Conservation (phyloP, 108 stramenopile species). For the Nannochloropsis gaditana region DNA sequence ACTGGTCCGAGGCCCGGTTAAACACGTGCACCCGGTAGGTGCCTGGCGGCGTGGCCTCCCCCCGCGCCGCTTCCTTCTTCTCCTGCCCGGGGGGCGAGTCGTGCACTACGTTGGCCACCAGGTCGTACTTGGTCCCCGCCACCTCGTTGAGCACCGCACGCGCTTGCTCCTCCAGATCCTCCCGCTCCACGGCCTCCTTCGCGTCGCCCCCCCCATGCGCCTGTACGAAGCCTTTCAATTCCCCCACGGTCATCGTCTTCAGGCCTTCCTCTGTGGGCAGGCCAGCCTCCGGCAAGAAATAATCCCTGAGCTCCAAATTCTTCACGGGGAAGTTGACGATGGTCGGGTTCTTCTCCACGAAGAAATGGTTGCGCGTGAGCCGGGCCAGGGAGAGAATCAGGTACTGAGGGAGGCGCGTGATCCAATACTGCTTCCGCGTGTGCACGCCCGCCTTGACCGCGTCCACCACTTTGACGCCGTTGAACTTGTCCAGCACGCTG, state of each 20-base stretch:
- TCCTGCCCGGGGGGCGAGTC: slow-evolving; percentile 54
- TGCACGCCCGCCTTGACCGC: slow-evolving; percentile 49
- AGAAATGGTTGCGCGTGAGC: slow-evolving; percentile 83
- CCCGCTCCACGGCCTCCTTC: slow-evolving; percentile 46
- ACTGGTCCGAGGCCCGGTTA: slow-evolving; percentile 74
- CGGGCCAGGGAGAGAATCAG: slow-evolving; percentile 81
- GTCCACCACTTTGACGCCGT: slow-evolving; percentile 64
- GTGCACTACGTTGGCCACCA: slow-evolving; percentile 91
- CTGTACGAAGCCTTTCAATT: slow-evolving; percentile 63
- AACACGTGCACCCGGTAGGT: slow-evolving; percentile 82
- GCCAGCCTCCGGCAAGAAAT: slow-evolving; percentile 25
- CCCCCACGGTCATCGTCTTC: slow-evolving; percentile 63
- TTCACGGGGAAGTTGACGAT: slow-evolving; percentile 96
- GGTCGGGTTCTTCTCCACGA: slow-evolving; percentile 94
- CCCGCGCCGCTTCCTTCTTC: slow-evolving; percentile 31
- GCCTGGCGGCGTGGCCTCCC: slow-evolving; percentile 55
- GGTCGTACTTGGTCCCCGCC: slow-evolving; percentile 83
- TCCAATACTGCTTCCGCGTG: slow-evolving; percentile 67
- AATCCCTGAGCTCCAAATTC: slow-evolving; percentile 77
- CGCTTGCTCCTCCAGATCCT: slow-evolving; percentile 64
- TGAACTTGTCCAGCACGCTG: slow-evolving; percentile 82
- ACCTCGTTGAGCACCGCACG: slow-evolving; percentile 66
- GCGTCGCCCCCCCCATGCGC: slow-evolving; percentile 46
- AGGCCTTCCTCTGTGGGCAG: slow-evolving; percentile 64
- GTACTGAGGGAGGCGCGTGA: slow-evolving; percentile 78